Evolutionary conservation across 331 rosid genomes (phyloP), one percentile per base, ranked within the genome.

Genomic region (Cucumis variabilis): DNA sequence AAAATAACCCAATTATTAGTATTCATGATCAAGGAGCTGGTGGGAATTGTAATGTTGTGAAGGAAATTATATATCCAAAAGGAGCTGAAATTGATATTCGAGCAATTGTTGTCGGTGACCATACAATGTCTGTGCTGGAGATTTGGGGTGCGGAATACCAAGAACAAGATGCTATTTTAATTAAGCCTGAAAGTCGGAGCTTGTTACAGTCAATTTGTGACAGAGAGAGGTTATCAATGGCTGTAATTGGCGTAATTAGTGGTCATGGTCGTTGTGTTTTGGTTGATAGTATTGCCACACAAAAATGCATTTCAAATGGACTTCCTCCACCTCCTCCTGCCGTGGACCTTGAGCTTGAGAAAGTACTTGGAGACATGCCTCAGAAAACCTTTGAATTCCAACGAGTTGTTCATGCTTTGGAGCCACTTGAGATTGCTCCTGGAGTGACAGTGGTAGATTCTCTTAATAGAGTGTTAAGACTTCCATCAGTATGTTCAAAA

Each of bases 341-440:
- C 5, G 99, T 96, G 44, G 95, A 95, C 92, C 93, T 96, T 91
- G 99, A 96, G 92, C 92, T 96, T 13, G 96, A 96, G 90, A 96
- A 96, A 91, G 98, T 96, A 75, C 98, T 95, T 30, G 99, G 99
- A 85, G 98, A 96, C 92, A 95, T 96, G 98, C 99, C 98, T n/a
- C 92, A 93, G 82, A 96, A 96, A 89, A 89, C 92, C 55, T 96
- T 94, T 86, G 87, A 94, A 55, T 95, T 95, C 88, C 85, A 88
- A 15, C 90, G 96, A 73, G 91, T 92, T 88, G 91, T 30, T 78
- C 88, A 92, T 88, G 90, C 89, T 87, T 89, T 84, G 23, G 96
- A 93, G 88, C 96, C 96, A 72, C 96, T 96, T 87, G 98, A 93
- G 86, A 89, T 94, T 82, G 97, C 96, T 71, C 95, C 99, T 80